These are phyloP conservation scores for Harringtonia lauricola DNA, from an alignment of 2,329 filamentous ascomycete species.

Conservation along the genomic window DNA sequence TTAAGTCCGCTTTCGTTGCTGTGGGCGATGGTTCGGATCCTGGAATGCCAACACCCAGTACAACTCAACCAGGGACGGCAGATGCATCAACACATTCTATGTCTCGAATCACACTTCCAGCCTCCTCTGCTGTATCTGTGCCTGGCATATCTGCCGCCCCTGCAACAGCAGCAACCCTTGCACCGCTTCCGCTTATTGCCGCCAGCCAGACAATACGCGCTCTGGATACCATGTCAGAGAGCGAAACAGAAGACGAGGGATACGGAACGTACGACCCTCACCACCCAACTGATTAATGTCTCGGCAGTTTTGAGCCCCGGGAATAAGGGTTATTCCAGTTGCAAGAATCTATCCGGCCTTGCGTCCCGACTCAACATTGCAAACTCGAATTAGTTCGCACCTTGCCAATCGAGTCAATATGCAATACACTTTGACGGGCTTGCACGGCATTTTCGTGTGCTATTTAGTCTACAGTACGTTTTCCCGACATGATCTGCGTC, in stretches of 20 bases:
- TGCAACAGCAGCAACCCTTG: constrained; percentile 1
- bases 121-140: not conserved
- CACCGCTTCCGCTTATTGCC: constrained; percentile 3
- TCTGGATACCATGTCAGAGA: not conserved
- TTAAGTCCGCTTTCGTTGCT: constrained; percentile 64
- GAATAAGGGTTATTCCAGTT: too few relatives aligned
- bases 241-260: constrained; percentile 4
- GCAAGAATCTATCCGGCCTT: too few relatives aligned
- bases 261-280: not conserved
- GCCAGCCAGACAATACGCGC: constrained; percentile 10
- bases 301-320: not conserved
- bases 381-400: too few relatives aligned
- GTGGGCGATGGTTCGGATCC: constrained; percentile 24
- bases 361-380: too few relatives aligned
- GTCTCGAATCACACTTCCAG: not conserved
- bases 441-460: too few relatives aligned
- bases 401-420: too few relatives aligned
- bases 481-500: too few relatives aligned
- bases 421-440: too few relatives aligned
- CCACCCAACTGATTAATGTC: constrained; percentile 1
- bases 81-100: not conserved
- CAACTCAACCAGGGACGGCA: constrained; percentile 16
- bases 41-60: not conserved
- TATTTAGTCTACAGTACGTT: too few relatives aligned
- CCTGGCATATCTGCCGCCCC: not conserved